A percentile compares a stretch with the other conserved stretches of the same genome.
These are phyloP conservation scores for Plasmopara muralis DNA, from an alignment of 352 stramenopile genomes.

Conservation along the genomic window DNA sequence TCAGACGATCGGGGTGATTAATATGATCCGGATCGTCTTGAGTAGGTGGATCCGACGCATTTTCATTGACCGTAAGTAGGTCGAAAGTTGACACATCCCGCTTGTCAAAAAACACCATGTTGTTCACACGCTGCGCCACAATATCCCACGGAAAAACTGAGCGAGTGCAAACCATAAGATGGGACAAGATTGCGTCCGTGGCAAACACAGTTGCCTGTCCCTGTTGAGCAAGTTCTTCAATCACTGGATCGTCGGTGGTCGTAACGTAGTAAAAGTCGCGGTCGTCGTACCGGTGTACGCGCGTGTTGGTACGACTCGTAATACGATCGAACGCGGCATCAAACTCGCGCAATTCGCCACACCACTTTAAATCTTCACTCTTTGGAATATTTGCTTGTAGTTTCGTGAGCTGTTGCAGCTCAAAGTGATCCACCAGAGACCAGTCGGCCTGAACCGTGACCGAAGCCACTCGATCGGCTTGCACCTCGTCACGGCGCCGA, in stretches of 20 bases:
- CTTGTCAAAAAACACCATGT: slow-evolving; percentile 98
- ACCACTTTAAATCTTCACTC: slow-evolving; percentile 91
- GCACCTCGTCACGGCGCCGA: slow-evolving; percentile 62
- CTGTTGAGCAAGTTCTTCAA: slow-evolving; percentile 90
- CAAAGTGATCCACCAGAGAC: slow-evolving; percentile 94
- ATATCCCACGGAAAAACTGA: slow-evolving; percentile 98
- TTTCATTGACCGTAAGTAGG: slow-evolving; percentile 94
- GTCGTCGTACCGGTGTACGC: slow-evolving; percentile 77
- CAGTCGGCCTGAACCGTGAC: slow-evolving; percentile 91
- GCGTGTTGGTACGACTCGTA: slow-evolving; percentile 76
- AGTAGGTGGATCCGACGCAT: slow-evolving; percentile 85
- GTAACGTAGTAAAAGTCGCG: slow-evolving; percentile 96
- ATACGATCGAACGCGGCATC: slow-evolving; percentile 93
- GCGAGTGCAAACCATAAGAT: slow-evolving; percentile 94
- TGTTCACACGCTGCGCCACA: slow-evolving; percentile 89
- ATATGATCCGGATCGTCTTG: slow-evolving; percentile 87
- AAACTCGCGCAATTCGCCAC: slow-evolving; percentile 92
- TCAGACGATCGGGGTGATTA: slow-evolving; percentile 94
- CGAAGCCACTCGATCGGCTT: slow-evolving; percentile 77
- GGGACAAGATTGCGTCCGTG: slow-evolving; percentile 95
- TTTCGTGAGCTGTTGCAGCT: slow-evolving; percentile 94
- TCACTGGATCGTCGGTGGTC: slow-evolving; percentile 94
- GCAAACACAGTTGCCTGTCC: slow-evolving; percentile 92
- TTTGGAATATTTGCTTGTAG: slow-evolving; percentile 85
- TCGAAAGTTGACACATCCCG: slow-evolving; percentile 92